Evolutionary conservation across 805 yeast genomes (phyloP), one percentile per base, ranked within the genome.

Genomic region (Wickerhamiella australiensis): DNA sequence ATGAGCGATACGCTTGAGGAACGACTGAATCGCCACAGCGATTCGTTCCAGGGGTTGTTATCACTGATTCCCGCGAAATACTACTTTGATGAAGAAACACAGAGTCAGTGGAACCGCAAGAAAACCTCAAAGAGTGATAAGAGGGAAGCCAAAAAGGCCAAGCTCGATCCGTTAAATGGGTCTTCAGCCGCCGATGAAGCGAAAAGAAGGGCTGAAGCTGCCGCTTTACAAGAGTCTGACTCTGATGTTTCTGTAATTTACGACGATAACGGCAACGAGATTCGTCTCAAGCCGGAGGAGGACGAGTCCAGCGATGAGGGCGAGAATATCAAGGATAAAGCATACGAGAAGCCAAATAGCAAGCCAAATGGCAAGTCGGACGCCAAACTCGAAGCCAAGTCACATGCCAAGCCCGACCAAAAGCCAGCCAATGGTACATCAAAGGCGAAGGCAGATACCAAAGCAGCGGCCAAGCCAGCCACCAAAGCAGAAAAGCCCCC

Each of bases 41-140:
- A 59, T 27, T 60, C 96, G 3, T 90, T 90, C 64, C 85, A 85
- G 62, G 95, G 96, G 21, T 70, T 90, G 47, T 70, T 90, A 52
- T 85, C 96, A 18, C 70, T 90, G 64, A 88, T 90, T 52, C 96
- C 97, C 2, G 95, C 96, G 2, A 86, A 87, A 61, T 87, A 82
- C 61, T 90, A 90, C 64, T 87, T 85, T 63, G 96, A 88, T 64
- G 95, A 84, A 36, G 90, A 85, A 52, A 81, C 90, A 2, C 79
- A 82, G 58, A 80, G 81, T 47, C 96, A 90, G 66, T 88, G 96
- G 96, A 80, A 81, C 58, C 82, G 80, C 58, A 84, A 79, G 68
- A 85, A 86, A 69, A 76, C 80, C 66, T 25, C 78, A 26, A 65
- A 65, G 50, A 83, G 82, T 57, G 77, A 73, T 49, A 86, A 85